Base-by-base conservation (phyloP, 129 eudicot genomes). In the Saposhnikovia divaricata region DNA sequence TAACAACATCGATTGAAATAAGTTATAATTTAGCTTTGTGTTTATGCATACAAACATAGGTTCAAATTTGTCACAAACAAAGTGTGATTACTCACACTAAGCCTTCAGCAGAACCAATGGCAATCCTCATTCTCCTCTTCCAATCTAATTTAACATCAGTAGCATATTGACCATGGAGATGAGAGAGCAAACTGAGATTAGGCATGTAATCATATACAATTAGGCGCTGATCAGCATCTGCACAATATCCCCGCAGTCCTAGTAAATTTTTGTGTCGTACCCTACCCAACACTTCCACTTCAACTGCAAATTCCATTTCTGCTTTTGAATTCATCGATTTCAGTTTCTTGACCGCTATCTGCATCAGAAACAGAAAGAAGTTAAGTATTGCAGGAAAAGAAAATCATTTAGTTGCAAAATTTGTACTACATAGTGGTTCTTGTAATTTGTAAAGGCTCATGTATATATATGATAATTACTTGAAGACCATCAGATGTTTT, bases 161-260 rank as follows among this genome's bases (percentile, higher is more conserved):
- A 27, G 91, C 87, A 45, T 85, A 87, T 78, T 89, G 97, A 59
- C 96, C 97, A 72, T 92, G 97, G 15, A 92, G 91, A 74, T 90
- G 96, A 19, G 96, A 92, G 11, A 90, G 88, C 80, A 92, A 83
- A 74, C 97, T 92, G 42, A 92, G 96, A 82, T 92, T 92, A 15
- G 97, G 96, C 97, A 92, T 92, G 88, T 92, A 92, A 75, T 92
- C 97, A 50, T 92, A 90, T 10, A 92, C 97, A 46, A 92, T 92
- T 18, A 92, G 90, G 8, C 97, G 85, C 79, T 92, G 93, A 39
- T 92, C 90, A 73, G 84, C 89, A 21, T 84, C 89, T 0, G 92
- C 93, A 38, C 96, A 92, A 71, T 92, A 92, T 10, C 97, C 97
- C 71, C 97, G 86, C 23, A 92, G 82, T 37, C 96, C 93, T 51